Conservation (phyloP, 768 basidiomycete species). For the Suillus alpinus region DNA sequence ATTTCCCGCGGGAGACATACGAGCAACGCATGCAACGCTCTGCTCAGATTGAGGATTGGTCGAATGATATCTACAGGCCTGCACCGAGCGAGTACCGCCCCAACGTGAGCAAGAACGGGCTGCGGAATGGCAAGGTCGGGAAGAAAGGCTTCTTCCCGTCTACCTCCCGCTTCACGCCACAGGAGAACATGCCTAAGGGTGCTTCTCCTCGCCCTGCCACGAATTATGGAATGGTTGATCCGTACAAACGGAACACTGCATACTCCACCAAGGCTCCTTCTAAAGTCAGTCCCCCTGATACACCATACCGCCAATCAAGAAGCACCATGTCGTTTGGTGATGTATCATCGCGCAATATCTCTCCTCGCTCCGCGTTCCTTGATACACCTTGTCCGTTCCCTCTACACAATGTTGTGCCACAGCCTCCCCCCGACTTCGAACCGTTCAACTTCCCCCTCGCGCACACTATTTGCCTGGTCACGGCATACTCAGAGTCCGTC, state of each 20-base stretch:
- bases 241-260: conserved; percentile 59
- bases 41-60: conserved; percentile 93
- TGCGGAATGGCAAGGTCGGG: conserved; percentile 45
- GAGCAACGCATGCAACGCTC: conserved; percentile 88
- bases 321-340: conserved; percentile 77
- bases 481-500: conserved; percentile 95
- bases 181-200: conserved; percentile 58
- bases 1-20: conserved; percentile 91
- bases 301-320: conserved; percentile 75
- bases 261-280: conserved; percentile 40
- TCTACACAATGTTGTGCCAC: conserved; percentile 83
- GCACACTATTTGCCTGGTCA: conserved; percentile 94
- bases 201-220: conserved; percentile 55
- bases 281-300: conserved; percentile 71
- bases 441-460: conserved; percentile 95
- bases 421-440: conserved; percentile 87
- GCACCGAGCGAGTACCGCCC: conserved; percentile 91
- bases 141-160: conserved; percentile 66
- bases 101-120: conserved; percentile 75
- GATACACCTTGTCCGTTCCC: conserved; percentile 92
- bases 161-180: conserved; percentile 71
- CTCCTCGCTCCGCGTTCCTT: conserved; percentile 44
- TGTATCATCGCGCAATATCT: conserved; percentile 21
- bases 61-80: conserved; percentile 90
- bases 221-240: conserved; percentile 65